Percentiles rank a stretch among this genome's conserved stretches.
phyloP scores from a whole-genome alignment of 306 rosid genomes.

The Vicia sativa region DNA sequence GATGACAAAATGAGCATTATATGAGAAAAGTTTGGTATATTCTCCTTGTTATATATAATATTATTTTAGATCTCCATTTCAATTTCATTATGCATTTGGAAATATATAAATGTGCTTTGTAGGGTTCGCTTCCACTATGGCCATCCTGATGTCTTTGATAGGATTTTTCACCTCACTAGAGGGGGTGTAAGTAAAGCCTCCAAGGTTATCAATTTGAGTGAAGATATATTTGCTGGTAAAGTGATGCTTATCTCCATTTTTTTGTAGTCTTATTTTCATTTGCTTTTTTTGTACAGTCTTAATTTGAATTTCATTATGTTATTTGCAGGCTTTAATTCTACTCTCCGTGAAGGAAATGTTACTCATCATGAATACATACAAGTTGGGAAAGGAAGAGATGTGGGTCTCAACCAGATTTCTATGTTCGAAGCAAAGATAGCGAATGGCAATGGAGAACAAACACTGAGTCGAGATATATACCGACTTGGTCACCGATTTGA shows the following conservation, averaged over 20 bases:
- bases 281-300: neutral
- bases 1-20: neutral
- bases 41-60: constrained; percentile 13
- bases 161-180: constrained; percentile 94
- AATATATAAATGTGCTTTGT: constrained; percentile 8
- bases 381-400: constrained; percentile 99
- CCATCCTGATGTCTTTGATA: constrained; percentile 97
- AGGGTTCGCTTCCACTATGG: constrained; percentile 99
- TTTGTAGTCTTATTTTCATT: constrained; percentile 9
- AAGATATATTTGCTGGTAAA: constrained; percentile 98
- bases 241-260: constrained; percentile 15
- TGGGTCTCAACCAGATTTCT: constrained; percentile 98
- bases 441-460: constrained; percentile 98
- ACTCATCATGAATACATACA: constrained; percentile 99
- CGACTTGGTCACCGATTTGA: constrained; percentile 98
- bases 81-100: constrained; percentile 9
- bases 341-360: constrained; percentile 97
- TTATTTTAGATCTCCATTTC: constrained; percentile 11
- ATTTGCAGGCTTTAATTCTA: constrained; percentile 86
- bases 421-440: constrained; percentile 99
- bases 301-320: constrained; percentile 23
- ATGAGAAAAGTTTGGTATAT: neutral
- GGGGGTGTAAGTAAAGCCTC: constrained; percentile 99
- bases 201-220: constrained; percentile 95
- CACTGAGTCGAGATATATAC: constrained; percentile 92